These are phyloP conservation scores for Solanum etuberosum DNA, from an alignment of 257 asterid species.

Conservation along the genomic window DNA sequence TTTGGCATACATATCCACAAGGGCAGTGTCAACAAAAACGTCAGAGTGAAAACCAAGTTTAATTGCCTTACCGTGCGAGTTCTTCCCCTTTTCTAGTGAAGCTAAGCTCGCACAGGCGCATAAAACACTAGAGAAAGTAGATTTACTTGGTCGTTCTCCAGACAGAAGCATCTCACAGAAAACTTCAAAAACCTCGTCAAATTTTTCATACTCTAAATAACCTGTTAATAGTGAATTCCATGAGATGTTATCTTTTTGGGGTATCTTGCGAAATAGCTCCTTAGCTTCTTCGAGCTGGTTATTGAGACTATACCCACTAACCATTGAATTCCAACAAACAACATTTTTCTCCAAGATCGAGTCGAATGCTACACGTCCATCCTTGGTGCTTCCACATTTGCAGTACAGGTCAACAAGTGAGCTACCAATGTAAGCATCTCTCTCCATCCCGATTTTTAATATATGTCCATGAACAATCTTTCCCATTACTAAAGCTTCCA, in stretches of 20 bases:
- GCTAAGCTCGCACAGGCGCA: constrained; percentile 66
- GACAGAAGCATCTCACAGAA: constrained; percentile 49
- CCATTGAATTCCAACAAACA: constrained; percentile 70
- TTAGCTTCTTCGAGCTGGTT: constrained; percentile 44
- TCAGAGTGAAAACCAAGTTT: constrained; percentile 55
- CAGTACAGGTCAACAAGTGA: constrained; percentile 59
- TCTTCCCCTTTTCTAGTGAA: constrained; percentile 52
- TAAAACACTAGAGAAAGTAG: constrained; percentile 63
- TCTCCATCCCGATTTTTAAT: constrained; percentile 40
- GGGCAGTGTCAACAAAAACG: constrained; percentile 56
- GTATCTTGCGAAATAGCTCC: constrained; percentile 43
- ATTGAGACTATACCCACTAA: constrained; percentile 57
- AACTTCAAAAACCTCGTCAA: constrained; percentile 30
- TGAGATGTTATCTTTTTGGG: constrained; percentile 38
- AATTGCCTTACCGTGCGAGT: constrained; percentile 42
- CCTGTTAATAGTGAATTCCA: constrained; percentile 78
- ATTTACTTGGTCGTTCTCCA: constrained; percentile 50
- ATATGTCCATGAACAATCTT: constrained; percentile 46
- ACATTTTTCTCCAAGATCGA: constrained; percentile 36
- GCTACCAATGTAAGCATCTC: constrained; percentile 38
- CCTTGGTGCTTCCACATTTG: constrained; percentile 48
- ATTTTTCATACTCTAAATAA: constrained; percentile 29
- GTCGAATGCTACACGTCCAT: constrained; percentile 43
- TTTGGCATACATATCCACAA: constrained; percentile 71
- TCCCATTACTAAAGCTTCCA: constrained; percentile 47